Percentiles rank a stretch among this genome's conserved stretches.
These are phyloP conservation scores for Aciculosporium take DNA, from an alignment of 2,329 filamentous ascomycete genomes.

Conservation along the genomic window DNA sequence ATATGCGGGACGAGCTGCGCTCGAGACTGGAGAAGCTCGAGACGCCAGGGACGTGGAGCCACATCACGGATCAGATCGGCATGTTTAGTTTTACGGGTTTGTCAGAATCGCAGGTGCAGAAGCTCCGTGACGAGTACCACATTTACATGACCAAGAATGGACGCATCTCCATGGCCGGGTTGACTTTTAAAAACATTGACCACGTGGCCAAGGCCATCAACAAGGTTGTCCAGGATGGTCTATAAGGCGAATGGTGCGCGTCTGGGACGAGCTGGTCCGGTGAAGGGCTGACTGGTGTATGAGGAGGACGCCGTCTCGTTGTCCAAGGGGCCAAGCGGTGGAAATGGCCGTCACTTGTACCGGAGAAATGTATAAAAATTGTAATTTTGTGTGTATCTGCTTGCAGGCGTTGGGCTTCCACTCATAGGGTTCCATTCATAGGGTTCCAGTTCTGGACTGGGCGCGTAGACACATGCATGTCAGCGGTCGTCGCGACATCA, in stretches of 20 bases:
- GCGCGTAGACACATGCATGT: no score
- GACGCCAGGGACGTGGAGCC: constrained; percentile 86
- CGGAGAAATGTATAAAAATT: neutral
- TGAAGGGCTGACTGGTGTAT: neutral
- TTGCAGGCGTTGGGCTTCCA: no score
- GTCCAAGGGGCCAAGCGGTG: constrained; percentile 6
- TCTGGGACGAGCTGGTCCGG: neutral
- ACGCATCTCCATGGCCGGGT: constrained; percentile 93
- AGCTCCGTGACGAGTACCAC: constrained; percentile 55
- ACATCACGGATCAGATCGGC: constrained; percentile 97
- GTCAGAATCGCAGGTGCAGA: constrained; percentile 56
- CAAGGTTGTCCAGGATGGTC: constrained; percentile 47
- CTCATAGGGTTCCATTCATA: no score
- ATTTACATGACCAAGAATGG: constrained; percentile 97
- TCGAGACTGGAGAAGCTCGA: constrained; percentile 68
- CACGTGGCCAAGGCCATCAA: constrained; percentile 87
- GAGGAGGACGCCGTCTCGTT: neutral
- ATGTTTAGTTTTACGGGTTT: constrained; percentile 96
- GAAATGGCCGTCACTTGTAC: constrained; percentile 3
- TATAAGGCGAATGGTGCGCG: no score
- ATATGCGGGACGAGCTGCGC: constrained; percentile 71
- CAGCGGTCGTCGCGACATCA: no score
- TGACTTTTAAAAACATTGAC: constrained; percentile 83
- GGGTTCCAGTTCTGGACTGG: no score
- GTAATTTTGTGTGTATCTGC: no score